Evolutionary conservation across 768 basidiomycete species (phyloP).

Genomic region (Daedaleopsis nitida): DNA sequence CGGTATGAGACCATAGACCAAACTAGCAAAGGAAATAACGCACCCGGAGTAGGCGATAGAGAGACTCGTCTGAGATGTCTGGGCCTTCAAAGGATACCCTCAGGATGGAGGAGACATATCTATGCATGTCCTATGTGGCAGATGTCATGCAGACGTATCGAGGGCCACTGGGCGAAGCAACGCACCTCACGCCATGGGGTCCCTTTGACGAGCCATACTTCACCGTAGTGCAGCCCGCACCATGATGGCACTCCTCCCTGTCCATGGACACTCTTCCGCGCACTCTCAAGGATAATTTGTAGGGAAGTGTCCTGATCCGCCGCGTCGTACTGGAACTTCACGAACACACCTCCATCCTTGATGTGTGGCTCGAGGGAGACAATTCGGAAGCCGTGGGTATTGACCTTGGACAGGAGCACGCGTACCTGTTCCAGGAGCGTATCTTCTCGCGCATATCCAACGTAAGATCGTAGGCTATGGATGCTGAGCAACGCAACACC

Average conservation of each 20-base stretch:
- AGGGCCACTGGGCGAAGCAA: not conserved
- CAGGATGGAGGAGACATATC: conserved; percentile 73
- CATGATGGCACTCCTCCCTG: conserved; percentile 67
- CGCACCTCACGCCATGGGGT: conserved; percentile 79
- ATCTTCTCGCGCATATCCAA: conserved; percentile 63
- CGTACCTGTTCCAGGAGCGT: conserved; percentile 52
- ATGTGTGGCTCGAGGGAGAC: conserved; percentile 60
- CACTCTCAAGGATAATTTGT: conserved; percentile 48
- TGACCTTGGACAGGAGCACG: conserved; percentile 51
- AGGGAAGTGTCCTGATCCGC: conserved; percentile 39
- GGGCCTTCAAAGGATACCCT: conserved; percentile 88
- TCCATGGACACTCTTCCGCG: conserved; percentile 46
- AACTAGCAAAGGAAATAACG: conserved; percentile 25
- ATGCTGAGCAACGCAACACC: not conserved
- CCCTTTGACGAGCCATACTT: conserved; percentile 75
- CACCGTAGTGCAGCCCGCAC: conserved; percentile 51
- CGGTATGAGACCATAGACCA: conserved; percentile 1
- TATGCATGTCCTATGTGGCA: conserved; percentile 71
- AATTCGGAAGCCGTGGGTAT: conserved; percentile 60
- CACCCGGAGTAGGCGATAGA: conserved; percentile 81
- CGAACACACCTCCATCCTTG: conserved; percentile 89
- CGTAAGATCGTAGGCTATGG: conserved; percentile 60
- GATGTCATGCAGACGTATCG: not conserved
- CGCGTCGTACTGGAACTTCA: conserved; percentile 63
- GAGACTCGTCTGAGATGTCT: conserved; percentile 76